These are phyloP conservation scores for Phytophthora tentaculata DNA, from an alignment of 352 stramenopile species.

Conservation along the genomic window DNA sequence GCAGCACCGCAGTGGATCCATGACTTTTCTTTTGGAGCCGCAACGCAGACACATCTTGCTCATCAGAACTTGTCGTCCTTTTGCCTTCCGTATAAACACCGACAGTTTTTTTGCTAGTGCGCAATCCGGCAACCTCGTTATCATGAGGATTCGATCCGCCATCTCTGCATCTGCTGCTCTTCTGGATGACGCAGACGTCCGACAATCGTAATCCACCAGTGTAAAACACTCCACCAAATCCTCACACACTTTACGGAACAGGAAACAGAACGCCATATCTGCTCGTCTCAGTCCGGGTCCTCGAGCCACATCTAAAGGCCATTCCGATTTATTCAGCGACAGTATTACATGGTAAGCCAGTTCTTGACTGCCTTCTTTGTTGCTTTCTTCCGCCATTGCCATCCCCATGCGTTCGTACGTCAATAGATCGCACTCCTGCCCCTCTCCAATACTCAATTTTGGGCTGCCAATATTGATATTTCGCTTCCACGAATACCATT, in stretches of 20 bases:
- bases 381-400: slow-evolving; percentile 39
- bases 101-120: slow-evolving; percentile 52
- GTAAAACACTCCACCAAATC: slow-evolving; percentile 66
- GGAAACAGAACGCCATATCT: slow-evolving; percentile 53
- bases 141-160: slow-evolving; percentile 47
- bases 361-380: slow-evolving; percentile 29
- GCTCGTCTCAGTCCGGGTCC: slow-evolving; percentile 35
- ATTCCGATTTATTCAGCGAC: slow-evolving; percentile 52
- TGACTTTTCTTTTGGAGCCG: slow-evolving; percentile 31
- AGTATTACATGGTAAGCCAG: slow-evolving; percentile 61
- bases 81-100: slow-evolving; percentile 43
- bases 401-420: slow-evolving; percentile 70
- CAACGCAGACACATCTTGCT: slow-evolving; percentile 58
- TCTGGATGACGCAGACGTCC: slow-evolving; percentile 27
- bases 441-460: slow-evolving; percentile 21
- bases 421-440: slow-evolving; percentile 47
- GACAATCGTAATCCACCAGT: slow-evolving; percentile 51
- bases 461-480: neutral
- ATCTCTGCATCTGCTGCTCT: slow-evolving; percentile 44
- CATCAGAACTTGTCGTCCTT: slow-evolving; percentile 37
- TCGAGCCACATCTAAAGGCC: slow-evolving; percentile 34
- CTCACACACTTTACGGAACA: slow-evolving; percentile 58
- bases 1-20: slow-evolving; percentile 44
- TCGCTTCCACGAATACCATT: slow-evolving; percentile 55
- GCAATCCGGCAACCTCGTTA: slow-evolving; percentile 38